Evolutionary conservation across 495 filamentous ascomycete genomes (phyloP), one percentile per base, ranked within the genome.

Genomic region (Neurospora sp.): DNA sequence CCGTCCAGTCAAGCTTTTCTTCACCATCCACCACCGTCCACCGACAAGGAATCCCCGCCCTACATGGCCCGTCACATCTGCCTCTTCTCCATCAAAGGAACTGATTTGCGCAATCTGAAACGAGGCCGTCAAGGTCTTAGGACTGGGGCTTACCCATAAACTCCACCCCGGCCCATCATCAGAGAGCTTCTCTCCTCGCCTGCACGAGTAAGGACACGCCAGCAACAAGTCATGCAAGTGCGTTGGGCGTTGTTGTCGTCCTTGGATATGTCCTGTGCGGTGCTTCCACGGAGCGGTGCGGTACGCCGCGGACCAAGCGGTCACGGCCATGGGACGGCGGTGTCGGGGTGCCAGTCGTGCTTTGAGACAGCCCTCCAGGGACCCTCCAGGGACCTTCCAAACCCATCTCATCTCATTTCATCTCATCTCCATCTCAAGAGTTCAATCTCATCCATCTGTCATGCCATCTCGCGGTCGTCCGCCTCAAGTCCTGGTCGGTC

Each of bases 241-340:
- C 54, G 54, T 35, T 70, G 74, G 76, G 69, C 39, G 70, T 69
- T 71, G 74, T 71, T 74, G 71, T 37, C 39, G 54, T 72, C 41
- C 41, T 49, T 54, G 27, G 60, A 39, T 39, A 31, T 42, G 27
- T 42, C 42, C 40, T 46, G 69, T 74, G 70, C 39, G 72, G 70
- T 38, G 73, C 60, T 54, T 14, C 40, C 27, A 71, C 38, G 71
- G 20, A 39, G 41, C 54, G 27, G 54, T 66, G 54, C 54, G 54
- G 54, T 66, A 66, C 14, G 54, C 54, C 23, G 54, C 54, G 54
- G 54, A 66, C 54, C 54, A 66, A 66, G 54, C 54, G 54, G 54
- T 35, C 54, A 66, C 54, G 54, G 54, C 54, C 54, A 66, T 66
- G 54, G 54, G 54, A 66, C 54, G 54, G 54, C 54, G 27, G 27